Conservation (phyloP, 805 yeast genomes). For the Blastobotrys americana region DNA sequence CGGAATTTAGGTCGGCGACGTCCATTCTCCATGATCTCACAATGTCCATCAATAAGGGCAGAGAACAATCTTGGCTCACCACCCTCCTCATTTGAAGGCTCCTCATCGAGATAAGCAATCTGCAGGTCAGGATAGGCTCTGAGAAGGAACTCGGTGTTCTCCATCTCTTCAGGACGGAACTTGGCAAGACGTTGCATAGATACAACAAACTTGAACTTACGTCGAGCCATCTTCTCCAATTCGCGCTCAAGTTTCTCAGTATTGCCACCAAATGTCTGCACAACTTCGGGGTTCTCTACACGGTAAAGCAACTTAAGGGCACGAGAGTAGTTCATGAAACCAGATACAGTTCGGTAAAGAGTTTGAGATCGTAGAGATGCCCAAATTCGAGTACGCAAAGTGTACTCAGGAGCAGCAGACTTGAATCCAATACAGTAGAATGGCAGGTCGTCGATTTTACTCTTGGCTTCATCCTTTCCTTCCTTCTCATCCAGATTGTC, state of each 20-base stretch:
- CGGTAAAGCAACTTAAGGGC: constrained; percentile 90
- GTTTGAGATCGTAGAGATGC: constrained; percentile 97
- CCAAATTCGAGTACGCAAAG: constrained; percentile 95
- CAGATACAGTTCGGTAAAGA: constrained; percentile 91
- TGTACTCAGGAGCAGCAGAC: constrained; percentile 94
- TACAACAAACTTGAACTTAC: constrained; percentile 72
- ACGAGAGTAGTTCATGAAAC: constrained; percentile 97
- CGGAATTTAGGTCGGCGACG: constrained; percentile 55
- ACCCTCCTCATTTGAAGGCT: constrained; percentile 40
- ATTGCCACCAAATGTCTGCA: constrained; percentile 2
- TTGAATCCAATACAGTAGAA: constrained; percentile 96
- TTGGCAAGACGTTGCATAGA: constrained; percentile 78
- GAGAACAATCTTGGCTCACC: constrained; percentile 50
- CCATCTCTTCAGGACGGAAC: constrained; percentile 68
- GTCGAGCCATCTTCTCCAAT: constrained; percentile 60
- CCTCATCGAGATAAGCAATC: constrained; percentile 35
- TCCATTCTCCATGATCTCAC: constrained; percentile 49
- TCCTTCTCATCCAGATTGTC: constrained; percentile 9
- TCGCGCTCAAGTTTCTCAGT: constrained; percentile 1
- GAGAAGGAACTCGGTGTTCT: constrained; percentile 70
- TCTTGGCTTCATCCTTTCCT: constrained; percentile 2
- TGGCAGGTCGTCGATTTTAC: constrained; percentile 85
- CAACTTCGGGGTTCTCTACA: constrained; percentile 91
- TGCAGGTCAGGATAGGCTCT: constrained; percentile 82
- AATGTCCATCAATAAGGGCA: constrained; percentile 57